phyloP scores from a whole-genome alignment of 345 rosid genomes.

The Salix suchowensis region DNA sequence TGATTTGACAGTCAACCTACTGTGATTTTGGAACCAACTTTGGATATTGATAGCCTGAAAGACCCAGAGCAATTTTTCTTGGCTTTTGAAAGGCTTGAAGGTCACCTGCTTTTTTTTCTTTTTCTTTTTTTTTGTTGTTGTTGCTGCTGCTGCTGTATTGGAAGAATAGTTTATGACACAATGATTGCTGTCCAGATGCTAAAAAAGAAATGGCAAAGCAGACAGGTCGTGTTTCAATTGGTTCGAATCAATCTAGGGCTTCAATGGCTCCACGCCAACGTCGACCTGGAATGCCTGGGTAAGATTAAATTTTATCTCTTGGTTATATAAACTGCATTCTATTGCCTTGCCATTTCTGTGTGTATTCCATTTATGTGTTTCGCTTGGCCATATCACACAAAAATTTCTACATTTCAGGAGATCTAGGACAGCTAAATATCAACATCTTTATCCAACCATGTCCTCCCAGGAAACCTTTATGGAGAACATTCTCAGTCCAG shows the following conservation, averaged over 20 bases:
- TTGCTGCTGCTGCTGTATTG: background rate
- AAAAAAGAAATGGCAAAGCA: constrained; percentile 65
- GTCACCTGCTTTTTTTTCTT: constrained; percentile 19
- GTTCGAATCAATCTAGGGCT: constrained; percentile 31
- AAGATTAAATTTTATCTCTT: constrained; percentile 1
- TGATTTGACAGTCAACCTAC: constrained; percentile 48
- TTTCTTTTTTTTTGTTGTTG: background rate
- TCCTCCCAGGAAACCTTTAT: constrained; percentile 37
- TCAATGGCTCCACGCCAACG: constrained; percentile 41
- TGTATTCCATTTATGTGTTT: background rate
- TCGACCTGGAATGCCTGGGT: constrained; percentile 71
- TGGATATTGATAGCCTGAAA: constrained; percentile 52
- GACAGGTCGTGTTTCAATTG: constrained; percentile 40
- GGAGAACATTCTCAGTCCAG: constrained; percentile 27
- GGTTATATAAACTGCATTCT: background rate
- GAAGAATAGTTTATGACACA: background rate
- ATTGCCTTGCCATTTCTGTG: background rate
- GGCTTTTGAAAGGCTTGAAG: constrained; percentile 53
- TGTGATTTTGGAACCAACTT: constrained; percentile 40
- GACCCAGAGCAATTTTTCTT: constrained; percentile 66
- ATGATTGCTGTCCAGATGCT: constrained; percentile 44
- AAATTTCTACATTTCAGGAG: constrained; percentile 31
- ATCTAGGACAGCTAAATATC: constrained; percentile 40
- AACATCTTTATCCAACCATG: constrained; percentile 34
- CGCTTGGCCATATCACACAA: background rate